phyloP scores from a whole-genome alignment of 2,329 filamentous ascomycete genomes.

The Hypoxylon sp. region DNA sequence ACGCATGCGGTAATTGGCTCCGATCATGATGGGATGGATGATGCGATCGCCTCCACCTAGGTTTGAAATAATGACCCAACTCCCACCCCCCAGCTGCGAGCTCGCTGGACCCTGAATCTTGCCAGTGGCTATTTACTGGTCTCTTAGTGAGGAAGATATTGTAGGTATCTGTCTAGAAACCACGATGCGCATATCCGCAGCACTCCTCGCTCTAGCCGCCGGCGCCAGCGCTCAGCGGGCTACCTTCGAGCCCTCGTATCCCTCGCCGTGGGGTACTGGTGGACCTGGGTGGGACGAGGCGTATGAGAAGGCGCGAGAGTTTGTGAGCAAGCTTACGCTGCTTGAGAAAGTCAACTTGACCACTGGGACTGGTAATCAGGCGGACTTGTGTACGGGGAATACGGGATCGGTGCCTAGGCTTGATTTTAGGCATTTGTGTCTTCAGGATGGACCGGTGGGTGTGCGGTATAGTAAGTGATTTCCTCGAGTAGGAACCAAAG shows the following conservation, averaged over 20 bases:
- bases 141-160: not conserved
- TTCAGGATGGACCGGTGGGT: conserved; percentile 80
- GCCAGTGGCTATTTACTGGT: not conserved
- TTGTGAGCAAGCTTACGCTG: conserved; percentile 76
- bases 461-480: conserved; percentile 64
- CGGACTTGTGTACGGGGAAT: conserved; percentile 55
- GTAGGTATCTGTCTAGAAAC: not conserved
- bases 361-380: conserved; percentile 73
- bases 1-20: conserved; percentile 28
- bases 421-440: conserved; percentile 71
- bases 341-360: conserved; percentile 83
- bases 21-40: conserved; percentile 6
- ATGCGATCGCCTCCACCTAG: conserved; percentile 21
- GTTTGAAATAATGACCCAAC: conserved; percentile 9
- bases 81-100: not conserved
- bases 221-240: conserved; percentile 25
- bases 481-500: too few relatives aligned
- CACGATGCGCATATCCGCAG: conserved; percentile 24
- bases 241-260: conserved; percentile 44
- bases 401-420: conserved; percentile 65
- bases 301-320: conserved; percentile 73
- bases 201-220: conserved; percentile 17
- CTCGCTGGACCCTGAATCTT: not conserved
- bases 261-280: conserved; percentile 47
- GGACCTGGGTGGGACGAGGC: conserved; percentile 68